Conservation (phyloP, 164 flowering plant genomes). For the Euptelea pleiosperma region DNA sequence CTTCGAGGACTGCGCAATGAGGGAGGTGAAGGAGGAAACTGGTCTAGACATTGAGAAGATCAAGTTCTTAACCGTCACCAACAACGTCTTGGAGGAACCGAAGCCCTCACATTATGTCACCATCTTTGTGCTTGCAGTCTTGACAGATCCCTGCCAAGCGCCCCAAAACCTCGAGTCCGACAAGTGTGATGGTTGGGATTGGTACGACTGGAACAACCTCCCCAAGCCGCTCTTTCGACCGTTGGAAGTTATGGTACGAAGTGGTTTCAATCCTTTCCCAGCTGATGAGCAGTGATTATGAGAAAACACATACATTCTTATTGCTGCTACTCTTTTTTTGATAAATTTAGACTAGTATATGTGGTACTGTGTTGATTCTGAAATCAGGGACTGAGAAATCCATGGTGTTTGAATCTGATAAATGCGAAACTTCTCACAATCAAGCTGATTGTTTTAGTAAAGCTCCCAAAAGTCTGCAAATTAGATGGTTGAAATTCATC, state of each 20-base stretch:
- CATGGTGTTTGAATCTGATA: too few relatives aligned
- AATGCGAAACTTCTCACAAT: too few relatives aligned
- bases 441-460: too few relatives aligned
- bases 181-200: slow-evolving; percentile 87
- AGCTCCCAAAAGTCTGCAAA: too few relatives aligned
- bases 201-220: slow-evolving; percentile 72
- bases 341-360: too few relatives aligned
- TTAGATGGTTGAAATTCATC: too few relatives aligned
- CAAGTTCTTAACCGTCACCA: slow-evolving; percentile 62
- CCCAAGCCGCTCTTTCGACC: slow-evolving; percentile 70
- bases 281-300: neutral
- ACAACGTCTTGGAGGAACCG: slow-evolving; percentile 45
- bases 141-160: slow-evolving; percentile 38
- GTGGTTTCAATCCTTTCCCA: slow-evolving; percentile 64
- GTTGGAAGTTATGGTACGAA: slow-evolving; percentile 34
- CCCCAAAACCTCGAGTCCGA: slow-evolving; percentile 70
- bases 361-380: too few relatives aligned
- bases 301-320: too few relatives aligned
- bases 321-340: too few relatives aligned
- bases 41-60: slow-evolving; percentile 55
- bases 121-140: slow-evolving; percentile 41
- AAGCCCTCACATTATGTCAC: slow-evolving; percentile 54
- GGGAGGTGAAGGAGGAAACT: slow-evolving; percentile 87
- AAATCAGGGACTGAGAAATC: too few relatives aligned
- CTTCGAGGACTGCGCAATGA: slow-evolving; percentile 77